Base-by-base conservation (phyloP, 2,329 filamentous ascomycete genomes). In the Aureobasidium namibiae region DNA sequence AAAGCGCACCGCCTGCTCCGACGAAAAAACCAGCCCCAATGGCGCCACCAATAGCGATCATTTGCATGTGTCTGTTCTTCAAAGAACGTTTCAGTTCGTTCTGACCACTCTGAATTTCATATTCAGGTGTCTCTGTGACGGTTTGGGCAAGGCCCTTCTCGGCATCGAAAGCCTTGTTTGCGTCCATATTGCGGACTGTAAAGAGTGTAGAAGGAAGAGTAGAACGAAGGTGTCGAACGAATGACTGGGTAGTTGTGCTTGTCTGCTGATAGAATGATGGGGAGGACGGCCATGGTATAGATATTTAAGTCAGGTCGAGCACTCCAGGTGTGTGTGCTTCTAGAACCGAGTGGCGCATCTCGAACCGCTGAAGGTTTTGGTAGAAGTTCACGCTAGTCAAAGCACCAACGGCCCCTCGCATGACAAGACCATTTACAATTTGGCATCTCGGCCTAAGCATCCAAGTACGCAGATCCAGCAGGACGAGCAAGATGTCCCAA, bases 1-100 rank as follows among this genome's bases (percentile, higher is more conserved):
- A 70, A 26, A 80, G 70, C 4, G 76, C 74, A 41, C 70, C 67
- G 34, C 78, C 78, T 48, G 73, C 74, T 39, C 76, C 75, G 52
- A 81, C 77, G 65, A 80, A 81, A 6, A 81, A 70, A 65, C 78
- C 78, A 18, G 78, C 80, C 39, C 78, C 78, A 57, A 80, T 77
- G 3, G 61, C 61, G 59, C 62, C 62, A 56, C 50, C 61, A 41
- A 71, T 69, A 44, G 69, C 69, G 63, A 72, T 72, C 69, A 72
- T 71, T 62, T 71, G 68, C 68, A 71, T 68, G 61, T 72, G 69
- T 60, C 69, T 65, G 60, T 57, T 57, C 53, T 57, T 46, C 26
- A 61, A 44, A 7, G 50, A 46, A 21, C 59, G 42, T 11, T 57
- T 56, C 18, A 61, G 59, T 33, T 57, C 41, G 48, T 57, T 57